Percentiles rank a stretch among this genome's conserved stretches.
phyloP scores from a whole-genome alignment of 108 stramenopile genomes.

The Licmophora abbreviata region DNA sequence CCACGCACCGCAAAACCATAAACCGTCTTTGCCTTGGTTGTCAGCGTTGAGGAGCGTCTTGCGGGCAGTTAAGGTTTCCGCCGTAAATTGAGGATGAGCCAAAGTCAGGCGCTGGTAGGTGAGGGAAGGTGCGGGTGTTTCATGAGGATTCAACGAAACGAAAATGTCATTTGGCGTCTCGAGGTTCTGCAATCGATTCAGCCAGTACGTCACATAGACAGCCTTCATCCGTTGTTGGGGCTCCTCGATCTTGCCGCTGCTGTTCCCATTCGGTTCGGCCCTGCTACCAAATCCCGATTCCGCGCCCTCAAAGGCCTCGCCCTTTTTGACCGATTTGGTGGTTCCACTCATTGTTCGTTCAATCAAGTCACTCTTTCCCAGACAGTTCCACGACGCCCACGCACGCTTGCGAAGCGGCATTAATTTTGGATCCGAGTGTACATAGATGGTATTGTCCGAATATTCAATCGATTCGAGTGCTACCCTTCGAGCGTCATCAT shows the following conservation, averaged over 20 bases:
- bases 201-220: conserved; percentile 92
- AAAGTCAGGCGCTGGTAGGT: conserved; percentile 43
- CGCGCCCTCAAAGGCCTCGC: conserved; percentile 63
- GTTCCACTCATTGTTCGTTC: conserved; percentile 7
- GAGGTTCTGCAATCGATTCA: conserved; percentile 91
- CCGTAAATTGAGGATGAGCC: conserved; percentile 89
- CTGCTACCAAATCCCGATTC: conserved; percentile 67
- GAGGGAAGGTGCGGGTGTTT: conserved; percentile 40
- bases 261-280: conserved; percentile 4
- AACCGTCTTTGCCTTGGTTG: conserved; percentile 71
- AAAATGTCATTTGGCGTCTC: conserved; percentile 64
- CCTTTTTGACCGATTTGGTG: conserved; percentile 13
- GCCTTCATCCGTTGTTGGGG: conserved; percentile 47
- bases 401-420: conserved; percentile 82
- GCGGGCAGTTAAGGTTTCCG: conserved; percentile 56
- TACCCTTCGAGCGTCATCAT: conserved; percentile 20
- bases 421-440: conserved; percentile 85
- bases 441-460: conserved; percentile 78
- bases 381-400: conserved; percentile 94
- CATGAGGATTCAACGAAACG: conserved; percentile 90
- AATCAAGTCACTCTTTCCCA: conserved; percentile 52
- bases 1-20: conserved; percentile 95
- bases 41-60: conserved; percentile 22
- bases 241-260: conserved; percentile 8
- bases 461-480: conserved; percentile 65